A percentile compares a stretch with the other conserved stretches of the same genome.
Evolutionary conservation across 2,329 filamentous ascomycete species (phyloP).

Genomic region (Pseudogymnoascus sp.): DNA sequence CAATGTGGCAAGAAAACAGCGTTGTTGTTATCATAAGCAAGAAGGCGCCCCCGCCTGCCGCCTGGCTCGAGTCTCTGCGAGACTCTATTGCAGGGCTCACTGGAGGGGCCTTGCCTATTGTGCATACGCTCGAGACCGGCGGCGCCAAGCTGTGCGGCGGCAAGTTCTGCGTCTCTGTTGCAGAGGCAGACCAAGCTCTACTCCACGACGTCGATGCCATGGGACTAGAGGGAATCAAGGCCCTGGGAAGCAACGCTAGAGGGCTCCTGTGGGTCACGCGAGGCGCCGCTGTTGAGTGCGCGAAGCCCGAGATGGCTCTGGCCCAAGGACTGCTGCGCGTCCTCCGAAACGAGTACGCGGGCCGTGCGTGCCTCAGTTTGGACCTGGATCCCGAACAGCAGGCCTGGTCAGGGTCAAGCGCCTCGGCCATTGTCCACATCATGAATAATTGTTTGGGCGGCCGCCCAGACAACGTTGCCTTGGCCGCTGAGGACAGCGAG

Average conservation of each 20-base stretch:
- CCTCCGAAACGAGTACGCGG: slow-evolving; percentile 6
- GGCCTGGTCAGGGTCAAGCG: neutral
- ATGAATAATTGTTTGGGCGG: slow-evolving; percentile 15
- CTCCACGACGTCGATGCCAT: neutral
- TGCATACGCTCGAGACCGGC: neutral
- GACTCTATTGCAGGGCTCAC: neutral
- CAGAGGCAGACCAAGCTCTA: neutral
- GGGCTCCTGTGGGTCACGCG: slow-evolving; percentile 8
- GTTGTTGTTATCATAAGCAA: neutral
- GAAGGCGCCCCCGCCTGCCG: neutral
- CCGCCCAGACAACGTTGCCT: slow-evolving; percentile 15
- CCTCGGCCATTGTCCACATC: neutral
- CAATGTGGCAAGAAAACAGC: neutral
- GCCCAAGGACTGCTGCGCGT: slow-evolving; percentile 15
- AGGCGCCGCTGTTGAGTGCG: slow-evolving; percentile 12
- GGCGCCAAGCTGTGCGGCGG: neutral
- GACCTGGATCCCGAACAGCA: slow-evolving; percentile 14
- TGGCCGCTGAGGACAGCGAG: slow-evolving; percentile 17
- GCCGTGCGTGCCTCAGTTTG: slow-evolving; percentile 20
- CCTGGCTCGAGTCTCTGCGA: neutral
- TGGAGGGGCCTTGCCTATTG: neutral
- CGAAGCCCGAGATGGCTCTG: neutral
- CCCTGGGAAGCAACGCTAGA: neutral
- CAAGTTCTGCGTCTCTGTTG: neutral
- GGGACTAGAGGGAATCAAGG: neutral